A percentile compares a stretch with the other conserved stretches of the same genome.
phyloP scores from a whole-genome alignment of 1,284 basidiomycete genomes.

The Ustilago sp. region DNA sequence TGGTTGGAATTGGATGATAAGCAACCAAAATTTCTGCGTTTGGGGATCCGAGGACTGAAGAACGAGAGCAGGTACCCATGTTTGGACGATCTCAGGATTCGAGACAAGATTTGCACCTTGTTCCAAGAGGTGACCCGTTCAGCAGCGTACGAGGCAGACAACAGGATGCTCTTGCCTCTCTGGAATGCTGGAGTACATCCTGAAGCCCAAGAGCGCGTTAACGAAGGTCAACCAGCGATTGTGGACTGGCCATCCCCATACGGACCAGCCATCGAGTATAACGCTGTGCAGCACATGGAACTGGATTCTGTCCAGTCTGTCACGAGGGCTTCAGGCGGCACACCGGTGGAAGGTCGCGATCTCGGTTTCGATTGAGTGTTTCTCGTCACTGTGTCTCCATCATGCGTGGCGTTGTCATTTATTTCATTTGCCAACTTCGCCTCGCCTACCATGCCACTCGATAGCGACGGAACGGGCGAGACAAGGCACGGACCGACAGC shows the following conservation, averaged over 20 bases:
- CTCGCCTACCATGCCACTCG: not conserved
- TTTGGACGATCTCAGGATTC: conserved; percentile 1
- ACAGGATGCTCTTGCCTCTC: not conserved
- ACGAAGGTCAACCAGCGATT: not conserved
- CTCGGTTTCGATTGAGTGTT: too few relatives aligned
- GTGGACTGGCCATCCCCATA: not conserved
- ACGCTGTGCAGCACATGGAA: not conserved
- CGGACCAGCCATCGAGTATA: not conserved
- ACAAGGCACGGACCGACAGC: conserved; percentile 9
- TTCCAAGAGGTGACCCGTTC: not conserved
- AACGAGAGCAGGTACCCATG: conserved; percentile 1
- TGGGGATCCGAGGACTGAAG: not conserved
- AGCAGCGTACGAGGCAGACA: conserved; percentile 1
- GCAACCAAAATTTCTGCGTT: not conserved
- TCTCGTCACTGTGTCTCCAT: too few relatives aligned
- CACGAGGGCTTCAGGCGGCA: too few relatives aligned
- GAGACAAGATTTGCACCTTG: not conserved
- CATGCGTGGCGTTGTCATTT: too few relatives aligned
- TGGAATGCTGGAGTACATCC: not conserved
- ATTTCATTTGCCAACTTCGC: too few relatives aligned
- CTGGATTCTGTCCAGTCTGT: not conserved
- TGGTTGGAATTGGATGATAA: too few relatives aligned
- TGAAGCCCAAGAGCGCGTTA: not conserved
- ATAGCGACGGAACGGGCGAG: conserved; percentile 3
- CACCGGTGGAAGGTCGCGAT: too few relatives aligned